Conservation (phyloP, 2,329 filamentous ascomycete genomes). For the Helminthosporium solani region DNA sequence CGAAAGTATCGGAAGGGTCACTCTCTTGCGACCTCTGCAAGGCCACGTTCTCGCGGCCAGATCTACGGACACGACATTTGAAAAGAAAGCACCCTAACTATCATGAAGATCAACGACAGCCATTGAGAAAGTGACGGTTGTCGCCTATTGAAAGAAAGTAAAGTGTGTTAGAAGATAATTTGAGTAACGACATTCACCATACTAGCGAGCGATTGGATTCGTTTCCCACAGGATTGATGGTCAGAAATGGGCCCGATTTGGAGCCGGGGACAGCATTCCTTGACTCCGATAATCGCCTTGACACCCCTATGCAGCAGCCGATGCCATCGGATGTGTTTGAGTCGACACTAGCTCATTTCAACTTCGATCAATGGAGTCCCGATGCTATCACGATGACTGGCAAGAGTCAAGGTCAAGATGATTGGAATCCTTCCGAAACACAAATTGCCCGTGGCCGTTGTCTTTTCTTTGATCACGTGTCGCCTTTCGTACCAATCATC, state of each 20-base stretch:
- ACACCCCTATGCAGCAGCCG: too few relatives aligned
- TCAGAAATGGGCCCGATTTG: background rate
- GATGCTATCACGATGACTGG: background rate
- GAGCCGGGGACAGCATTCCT: background rate
- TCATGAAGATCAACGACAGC: background rate
- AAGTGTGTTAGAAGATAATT: too few relatives aligned
- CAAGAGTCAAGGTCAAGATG: slow-evolving; percentile 6
- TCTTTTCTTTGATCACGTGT: slow-evolving; percentile 15
- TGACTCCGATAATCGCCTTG: background rate
- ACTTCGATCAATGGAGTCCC: background rate
- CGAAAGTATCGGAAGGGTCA: slow-evolving; percentile 11
- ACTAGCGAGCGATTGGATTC: too few relatives aligned
- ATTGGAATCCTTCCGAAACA: slow-evolving; percentile 11
- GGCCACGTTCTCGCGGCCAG: slow-evolving; percentile 20
- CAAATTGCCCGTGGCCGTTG: slow-evolving; percentile 12
- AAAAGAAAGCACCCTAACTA: slow-evolving; percentile 20
- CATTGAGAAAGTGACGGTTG: too few relatives aligned
- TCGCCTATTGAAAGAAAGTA: too few relatives aligned
- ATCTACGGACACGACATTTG: slow-evolving; percentile 21
- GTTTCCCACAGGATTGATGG: too few relatives aligned
- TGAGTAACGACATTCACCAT: too few relatives aligned
- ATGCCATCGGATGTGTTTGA: too few relatives aligned
- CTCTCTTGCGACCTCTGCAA: slow-evolving; percentile 18
- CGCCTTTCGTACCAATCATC: slow-evolving; percentile 13
- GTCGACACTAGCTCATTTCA: background rate